Evolutionary conservation across 345 rosid genomes (phyloP), one percentile per base, ranked within the genome.

Genomic region (Acer negundo): DNA sequence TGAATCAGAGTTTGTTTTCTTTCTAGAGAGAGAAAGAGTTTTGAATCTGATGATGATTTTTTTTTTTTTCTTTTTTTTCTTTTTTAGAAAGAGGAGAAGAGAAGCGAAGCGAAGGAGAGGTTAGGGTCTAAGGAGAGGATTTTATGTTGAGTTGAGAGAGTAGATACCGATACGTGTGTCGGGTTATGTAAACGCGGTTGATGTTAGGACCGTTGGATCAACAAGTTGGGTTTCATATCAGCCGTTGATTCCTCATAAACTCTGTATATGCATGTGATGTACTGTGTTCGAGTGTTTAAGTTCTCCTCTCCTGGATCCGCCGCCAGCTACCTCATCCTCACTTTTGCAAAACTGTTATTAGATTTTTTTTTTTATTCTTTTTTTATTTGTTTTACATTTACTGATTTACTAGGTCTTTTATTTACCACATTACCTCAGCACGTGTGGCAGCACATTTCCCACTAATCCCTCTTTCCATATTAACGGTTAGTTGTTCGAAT

Each of bases 131-230:
- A 65, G 72, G 65, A 65, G 77, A 81, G 69, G 79, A 63, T 58
- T 12, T 65, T 65, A 44, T 26, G 56, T 24, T 65, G 38, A 42
- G 38, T 35, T 35, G 49, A n/a, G 70, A 31, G 66, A 81, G 70
- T 53, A 40, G 10, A 13, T 6, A 55, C 20, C 62, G 72, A 22
- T 75, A 17, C 76, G 77, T 65, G 82, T 69, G 72, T 28, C 47
- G 78, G 80, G 19, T 38, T 38, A 68, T 69, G 75, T 35, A 82
- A 70, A 84, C 84, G 84, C 83, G 87, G 83, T 74, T 79, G 70
- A 19, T 20, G 74, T 49, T 19, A n/a, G 3, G 17, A 51, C 84
- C 86, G 79, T 78, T 78, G 73, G 88, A 85, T 85, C 70, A 26
- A 1, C 23, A 40, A 10, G 26, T 40, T 24, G 58, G n/a, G 20